Percentiles rank a stretch among this genome's conserved stretches.
Conservation (phyloP, 768 basidiomycete genomes). For the Xerocomellus amylosporus region DNA sequence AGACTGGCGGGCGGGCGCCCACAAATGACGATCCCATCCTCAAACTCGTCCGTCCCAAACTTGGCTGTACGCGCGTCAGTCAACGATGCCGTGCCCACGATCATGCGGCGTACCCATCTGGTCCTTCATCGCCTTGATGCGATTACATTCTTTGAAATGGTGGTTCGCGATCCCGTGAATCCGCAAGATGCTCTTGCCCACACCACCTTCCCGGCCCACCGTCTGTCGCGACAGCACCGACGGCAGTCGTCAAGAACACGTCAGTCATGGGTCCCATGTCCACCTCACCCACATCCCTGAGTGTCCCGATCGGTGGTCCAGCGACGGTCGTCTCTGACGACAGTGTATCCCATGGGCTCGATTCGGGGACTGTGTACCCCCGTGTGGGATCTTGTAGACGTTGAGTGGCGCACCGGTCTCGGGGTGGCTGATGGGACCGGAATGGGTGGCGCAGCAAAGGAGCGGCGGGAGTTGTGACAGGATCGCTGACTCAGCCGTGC, state of each 20-base stretch:
- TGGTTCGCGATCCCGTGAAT: conserved; percentile 97
- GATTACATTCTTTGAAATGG: conserved; percentile 96
- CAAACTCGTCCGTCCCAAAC: conserved; percentile 91
- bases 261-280: conserved; percentile 99
- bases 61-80: conserved; percentile 60
- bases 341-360: conserved; percentile 90
- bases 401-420: too few species aligned
- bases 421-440: too few species aligned
- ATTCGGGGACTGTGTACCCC: too few species aligned
- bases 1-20: conserved; percentile 68
- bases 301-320: conserved; percentile 82
- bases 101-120: conserved; percentile 63
- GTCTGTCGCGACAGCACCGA: conserved; percentile 79
- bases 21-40: conserved; percentile 65
- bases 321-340: conserved; percentile 88
- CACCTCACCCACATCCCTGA: conserved; percentile 59
- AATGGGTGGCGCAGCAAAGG: too few species aligned
- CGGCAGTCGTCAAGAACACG: conserved; percentile 94
- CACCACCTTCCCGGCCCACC: conserved; percentile 43
- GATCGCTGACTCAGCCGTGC: too few species aligned
- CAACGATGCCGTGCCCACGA: neutral
- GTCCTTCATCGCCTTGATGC: conserved; percentile 96
- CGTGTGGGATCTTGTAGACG: too few species aligned
- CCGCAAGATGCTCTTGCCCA: neutral
- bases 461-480: too few species aligned